These are phyloP conservation scores for Lepiota venenata DNA, from an alignment of 768 basidiomycete species.

Conservation along the genomic window DNA sequence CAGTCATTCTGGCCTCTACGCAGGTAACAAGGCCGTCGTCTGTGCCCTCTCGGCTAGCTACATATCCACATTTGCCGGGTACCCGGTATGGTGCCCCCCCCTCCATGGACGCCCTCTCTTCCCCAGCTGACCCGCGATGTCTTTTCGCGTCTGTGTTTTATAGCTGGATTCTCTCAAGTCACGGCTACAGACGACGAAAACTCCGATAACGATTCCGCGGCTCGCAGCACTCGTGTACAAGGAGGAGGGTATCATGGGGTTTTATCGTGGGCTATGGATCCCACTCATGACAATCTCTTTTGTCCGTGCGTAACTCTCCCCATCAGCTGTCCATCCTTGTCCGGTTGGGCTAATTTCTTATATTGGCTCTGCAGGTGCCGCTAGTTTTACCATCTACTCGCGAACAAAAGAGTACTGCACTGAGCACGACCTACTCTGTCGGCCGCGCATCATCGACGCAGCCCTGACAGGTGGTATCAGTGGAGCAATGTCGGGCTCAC, in stretches of 20 bases:
- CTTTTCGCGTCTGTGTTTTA: neutral
- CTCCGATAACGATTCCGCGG: slow-evolving; percentile 66
- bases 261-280: slow-evolving; percentile 89
- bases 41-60: slow-evolving; percentile 91
- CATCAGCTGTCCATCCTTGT: neutral
- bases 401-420: slow-evolving; percentile 75
- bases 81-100: slow-evolving; percentile 50
- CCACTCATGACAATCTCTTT: slow-evolving; percentile 95
- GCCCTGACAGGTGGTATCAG: slow-evolving; percentile 77
- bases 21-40: slow-evolving; percentile 85
- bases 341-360: neutral
- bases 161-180: slow-evolving; percentile 95
- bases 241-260: slow-evolving; percentile 86
- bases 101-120: slow-evolving; percentile 19
- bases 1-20: slow-evolving; percentile 14
- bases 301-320: slow-evolving; percentile 70
- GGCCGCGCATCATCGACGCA: slow-evolving; percentile 61
- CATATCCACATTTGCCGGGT: slow-evolving; percentile 89
- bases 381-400: slow-evolving; percentile 90
- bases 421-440: slow-evolving; percentile 53
- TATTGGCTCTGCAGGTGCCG: slow-evolving; percentile 54
- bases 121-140: neutral
- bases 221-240: slow-evolving; percentile 72
- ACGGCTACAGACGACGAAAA: slow-evolving; percentile 81
- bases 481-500: slow-evolving; percentile 84